These are phyloP conservation scores for Coniferiporia weirii DNA, from an alignment of 1,284 basidiomycete species.

Conservation along the genomic window DNA sequence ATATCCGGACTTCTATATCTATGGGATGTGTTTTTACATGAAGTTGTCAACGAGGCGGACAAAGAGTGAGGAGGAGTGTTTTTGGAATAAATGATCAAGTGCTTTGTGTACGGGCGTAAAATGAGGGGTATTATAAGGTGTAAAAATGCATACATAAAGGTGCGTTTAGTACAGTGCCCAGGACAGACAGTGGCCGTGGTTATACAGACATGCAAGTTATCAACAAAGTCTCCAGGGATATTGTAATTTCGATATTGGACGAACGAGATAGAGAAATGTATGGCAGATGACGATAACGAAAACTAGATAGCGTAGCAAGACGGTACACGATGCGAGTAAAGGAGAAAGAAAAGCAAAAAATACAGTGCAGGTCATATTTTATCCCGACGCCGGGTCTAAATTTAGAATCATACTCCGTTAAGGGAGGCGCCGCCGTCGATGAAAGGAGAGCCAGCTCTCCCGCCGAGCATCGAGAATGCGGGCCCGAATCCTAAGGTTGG, in stretches of 20 bases:
- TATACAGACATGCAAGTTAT: neutral
- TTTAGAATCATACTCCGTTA: neutral
- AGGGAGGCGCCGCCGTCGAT: neutral
- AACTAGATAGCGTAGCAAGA: neutral
- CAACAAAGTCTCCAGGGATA: neutral
- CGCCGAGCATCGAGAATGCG: neutral
- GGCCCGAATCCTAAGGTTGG: neutral
- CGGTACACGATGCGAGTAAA: neutral
- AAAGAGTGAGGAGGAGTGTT: too few relatives aligned
- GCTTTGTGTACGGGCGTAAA: too few relatives aligned
- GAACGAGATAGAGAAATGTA: neutral
- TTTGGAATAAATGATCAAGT: too few relatives aligned
- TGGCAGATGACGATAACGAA: too few relatives aligned
- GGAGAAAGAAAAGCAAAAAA: neutral
- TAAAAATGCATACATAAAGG: neutral
- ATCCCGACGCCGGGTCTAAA: neutral
- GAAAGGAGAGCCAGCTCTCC: neutral
- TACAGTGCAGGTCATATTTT: neutral
- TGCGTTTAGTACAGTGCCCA: neutral
- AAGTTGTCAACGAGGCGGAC: neutral
- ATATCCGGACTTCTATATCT: neutral
- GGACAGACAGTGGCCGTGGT: neutral
- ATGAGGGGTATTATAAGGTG: too few relatives aligned
- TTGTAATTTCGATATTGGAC: neutral
- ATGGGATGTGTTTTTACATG: neutral